Conservation (phyloP, 805 yeast genomes). For the Candida stauntonica region DNA sequence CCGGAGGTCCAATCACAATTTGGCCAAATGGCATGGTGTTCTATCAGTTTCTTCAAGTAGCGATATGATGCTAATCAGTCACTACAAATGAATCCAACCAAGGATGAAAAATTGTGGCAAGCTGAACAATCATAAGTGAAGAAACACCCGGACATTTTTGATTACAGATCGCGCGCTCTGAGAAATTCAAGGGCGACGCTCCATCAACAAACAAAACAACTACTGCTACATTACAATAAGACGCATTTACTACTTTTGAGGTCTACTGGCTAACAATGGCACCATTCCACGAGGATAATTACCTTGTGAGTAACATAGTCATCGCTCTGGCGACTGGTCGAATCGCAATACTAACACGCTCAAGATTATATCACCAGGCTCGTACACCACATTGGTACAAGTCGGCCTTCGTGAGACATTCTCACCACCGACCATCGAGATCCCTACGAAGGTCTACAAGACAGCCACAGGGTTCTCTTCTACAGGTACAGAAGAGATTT, state of each 20-base stretch:
- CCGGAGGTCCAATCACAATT: constrained; percentile 96
- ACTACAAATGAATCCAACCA: no score
- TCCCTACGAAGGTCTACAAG: constrained; percentile 74
- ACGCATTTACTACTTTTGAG: no score
- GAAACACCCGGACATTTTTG: not conserved
- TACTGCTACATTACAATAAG: no score
- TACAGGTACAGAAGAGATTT: constrained; percentile 35
- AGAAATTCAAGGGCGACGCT: no score
- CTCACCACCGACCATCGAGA: constrained; percentile 66
- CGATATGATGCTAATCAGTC: no score
- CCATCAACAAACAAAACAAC: no score
- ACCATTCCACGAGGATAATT: constrained; percentile 28
- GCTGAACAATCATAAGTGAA: no score
- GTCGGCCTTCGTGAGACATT: constrained; percentile 73
- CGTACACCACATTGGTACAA: constrained; percentile 66
- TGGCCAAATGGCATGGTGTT: constrained; percentile 57
- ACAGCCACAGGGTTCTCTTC: constrained; percentile 34
- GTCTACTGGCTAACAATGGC: constrained; percentile 20
- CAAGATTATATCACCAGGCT: constrained; percentile 73
- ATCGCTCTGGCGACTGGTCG: no score
- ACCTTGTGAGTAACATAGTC: constrained; percentile 23
- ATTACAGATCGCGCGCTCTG: not conserved
- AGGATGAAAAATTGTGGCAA: no score
- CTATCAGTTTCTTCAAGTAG: no score
- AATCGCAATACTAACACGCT: constrained; percentile 14